Conservation (phyloP, 225 moss, liverwort and hornwort genomes). For the Lunularia cruciata region DNA sequence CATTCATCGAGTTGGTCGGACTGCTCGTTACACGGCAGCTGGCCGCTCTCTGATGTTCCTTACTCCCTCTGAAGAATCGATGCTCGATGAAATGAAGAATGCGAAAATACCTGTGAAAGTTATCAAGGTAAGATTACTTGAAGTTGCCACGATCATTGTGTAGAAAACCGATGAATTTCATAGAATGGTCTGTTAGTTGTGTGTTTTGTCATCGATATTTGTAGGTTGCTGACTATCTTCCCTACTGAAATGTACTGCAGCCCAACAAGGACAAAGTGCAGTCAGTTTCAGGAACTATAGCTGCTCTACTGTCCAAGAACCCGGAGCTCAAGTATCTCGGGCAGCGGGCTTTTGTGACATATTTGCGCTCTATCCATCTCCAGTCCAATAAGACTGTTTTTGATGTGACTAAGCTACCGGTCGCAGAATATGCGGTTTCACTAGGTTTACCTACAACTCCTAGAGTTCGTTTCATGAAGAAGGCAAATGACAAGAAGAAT, state of each 20-base stretch:
- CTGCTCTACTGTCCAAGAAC: conserved; percentile 78
- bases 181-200: too few relatives aligned
- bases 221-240: not conserved
- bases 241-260: conserved; percentile 35
- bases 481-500: conserved; percentile 49
- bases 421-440: conserved; percentile 85
- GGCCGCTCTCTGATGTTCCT: conserved; percentile 91
- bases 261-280: conserved; percentile 87
- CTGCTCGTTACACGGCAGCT: conserved; percentile 89
- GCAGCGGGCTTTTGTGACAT: conserved; percentile 87
- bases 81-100: conserved; percentile 64
- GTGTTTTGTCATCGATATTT: too few relatives aligned
- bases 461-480: conserved; percentile 81
- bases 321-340: conserved; percentile 88
- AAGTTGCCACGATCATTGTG: not conserved
- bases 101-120: conserved; percentile 84
- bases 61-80: conserved; percentile 72
- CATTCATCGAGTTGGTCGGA: conserved; percentile 97
- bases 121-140: conserved; percentile 86
- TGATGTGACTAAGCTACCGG: conserved; percentile 82
- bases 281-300: conserved; percentile 81
- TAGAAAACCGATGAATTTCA: not conserved
- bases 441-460: conserved; percentile 95
- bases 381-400: conserved; percentile 86
- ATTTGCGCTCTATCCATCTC: conserved; percentile 81